Base-by-base conservation (phyloP, 805 yeast genomes). In the Pichia membranifaciens region DNA sequence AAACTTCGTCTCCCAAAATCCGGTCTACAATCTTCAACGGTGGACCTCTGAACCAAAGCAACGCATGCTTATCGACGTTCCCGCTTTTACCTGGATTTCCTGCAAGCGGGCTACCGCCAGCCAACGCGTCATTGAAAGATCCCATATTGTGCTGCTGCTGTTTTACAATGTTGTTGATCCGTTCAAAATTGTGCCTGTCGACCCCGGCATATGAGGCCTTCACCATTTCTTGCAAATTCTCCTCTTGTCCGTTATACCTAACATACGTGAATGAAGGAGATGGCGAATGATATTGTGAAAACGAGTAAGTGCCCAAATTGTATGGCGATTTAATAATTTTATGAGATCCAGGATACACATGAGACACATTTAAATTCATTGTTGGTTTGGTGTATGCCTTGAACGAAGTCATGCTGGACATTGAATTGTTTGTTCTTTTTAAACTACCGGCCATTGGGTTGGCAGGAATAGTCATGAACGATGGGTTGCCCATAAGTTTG, bases 11-110 rank as follows among this genome's bases (percentile, higher is more conserved):
- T 25, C 29, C 29, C 44, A 61, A 48, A 22, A 73, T 48, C 49
- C 82, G 59, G 51, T 68, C 70, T 5, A 67, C 58, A 17, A 77
- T 58, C 28, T 71, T 66, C 10, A 75, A 67, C 22, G 88, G 85
- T 2, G 89, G 84, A 0, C 86, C 78, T 56, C 82, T 72, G 61
- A 78, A 83, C 86, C 89, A 84, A 16, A 84, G 60, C 15, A 78
- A 56, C 33, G 79, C 78, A 13, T 52, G 55, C 2, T 33, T 29
- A 16, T 45, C 48, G 7, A 45, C 31, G 7, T 29, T 9, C 10
- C 47, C 48, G 18, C 42, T 37, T 15, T 32, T n/a, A 10, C 29
- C 10, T 8, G 44, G 20, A 6, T 36, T 32, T 12, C 44, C 36
- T 13, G 28, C 4, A 7, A 50, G 15, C 10, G 10, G 10, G 20